Conservation (phyloP, 345 rosid species). For the Eucalyptus polybractea region DNA sequence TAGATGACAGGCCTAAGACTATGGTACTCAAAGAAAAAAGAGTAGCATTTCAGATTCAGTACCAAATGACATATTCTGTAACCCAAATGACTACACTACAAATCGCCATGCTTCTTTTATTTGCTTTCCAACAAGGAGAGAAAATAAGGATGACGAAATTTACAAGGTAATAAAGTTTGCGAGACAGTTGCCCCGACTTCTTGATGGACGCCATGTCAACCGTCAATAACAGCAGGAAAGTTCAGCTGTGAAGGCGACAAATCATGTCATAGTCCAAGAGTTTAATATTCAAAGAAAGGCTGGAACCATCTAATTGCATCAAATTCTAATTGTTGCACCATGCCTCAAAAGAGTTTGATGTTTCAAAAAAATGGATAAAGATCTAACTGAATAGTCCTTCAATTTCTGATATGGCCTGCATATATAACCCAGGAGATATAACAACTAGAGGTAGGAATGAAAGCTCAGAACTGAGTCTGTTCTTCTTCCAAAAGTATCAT, state of each 20-base stretch:
- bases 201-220: neutral
- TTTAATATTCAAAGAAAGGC: neutral
- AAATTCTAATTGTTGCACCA: neutral
- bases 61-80: neutral
- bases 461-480: neutral
- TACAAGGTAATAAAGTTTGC: neutral
- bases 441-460: neutral
- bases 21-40: neutral
- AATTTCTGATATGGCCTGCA: neutral
- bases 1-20: neutral
- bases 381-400: neutral
- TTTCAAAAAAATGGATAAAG: neutral
- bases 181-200: neutral
- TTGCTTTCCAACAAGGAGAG: neutral
- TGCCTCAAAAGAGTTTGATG: neutral
- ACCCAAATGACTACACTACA: neutral
- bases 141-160: neutral
- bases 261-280: neutral
- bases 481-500: neutral
- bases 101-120: neutral
- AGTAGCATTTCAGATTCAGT: neutral
- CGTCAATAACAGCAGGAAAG: neutral
- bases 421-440: neutral
- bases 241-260: neutral
- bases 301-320: neutral